Evolutionary conservation across 2,329 filamentous ascomycete species (phyloP).

Genomic region (Clathrospora elynae): DNA sequence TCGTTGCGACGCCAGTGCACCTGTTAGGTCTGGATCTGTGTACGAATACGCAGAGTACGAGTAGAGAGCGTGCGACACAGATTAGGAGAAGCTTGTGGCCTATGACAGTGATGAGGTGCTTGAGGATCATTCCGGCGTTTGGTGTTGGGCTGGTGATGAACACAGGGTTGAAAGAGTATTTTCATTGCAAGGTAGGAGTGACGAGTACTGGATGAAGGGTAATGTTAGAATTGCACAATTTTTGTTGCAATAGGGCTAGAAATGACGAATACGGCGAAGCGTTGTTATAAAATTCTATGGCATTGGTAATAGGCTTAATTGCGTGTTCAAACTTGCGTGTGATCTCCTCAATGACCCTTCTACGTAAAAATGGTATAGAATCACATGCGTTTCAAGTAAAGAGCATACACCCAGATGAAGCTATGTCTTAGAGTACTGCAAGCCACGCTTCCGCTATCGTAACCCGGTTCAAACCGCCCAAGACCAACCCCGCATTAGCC

Average conservation of each 20-base stretch:
- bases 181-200: slow-evolving; percentile 16
- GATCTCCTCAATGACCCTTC: too few species aligned
- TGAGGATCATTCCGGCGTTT: slow-evolving; percentile 39
- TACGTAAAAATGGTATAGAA: too few species aligned
- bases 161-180: slow-evolving; percentile 26
- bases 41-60: slow-evolving; percentile 15
- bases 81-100: slow-evolving; percentile 24
- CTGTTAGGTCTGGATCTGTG: slow-evolving; percentile 36
- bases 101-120: slow-evolving; percentile 34
- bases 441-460: slow-evolving; percentile 8
- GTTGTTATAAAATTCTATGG: too few species aligned
- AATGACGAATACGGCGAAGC: too few species aligned
- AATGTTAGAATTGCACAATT: too few species aligned
- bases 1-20: slow-evolving; percentile 36
- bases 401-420: background rate
- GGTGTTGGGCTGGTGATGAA: slow-evolving; percentile 35
- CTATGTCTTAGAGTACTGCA: too few species aligned
- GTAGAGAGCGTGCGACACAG: slow-evolving; percentile 9
- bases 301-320: too few species aligned
- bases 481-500: slow-evolving; percentile 18
- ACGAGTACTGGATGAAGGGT: background rate
- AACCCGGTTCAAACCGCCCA: slow-evolving; percentile 18
- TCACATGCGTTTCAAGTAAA: background rate
- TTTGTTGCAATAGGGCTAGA: too few species aligned
- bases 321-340: too few species aligned